Evolutionary conservation across 2,329 filamentous ascomycete species (phyloP), one percentile per base, ranked within the genome.

Genomic region (Botrytis porri): DNA sequence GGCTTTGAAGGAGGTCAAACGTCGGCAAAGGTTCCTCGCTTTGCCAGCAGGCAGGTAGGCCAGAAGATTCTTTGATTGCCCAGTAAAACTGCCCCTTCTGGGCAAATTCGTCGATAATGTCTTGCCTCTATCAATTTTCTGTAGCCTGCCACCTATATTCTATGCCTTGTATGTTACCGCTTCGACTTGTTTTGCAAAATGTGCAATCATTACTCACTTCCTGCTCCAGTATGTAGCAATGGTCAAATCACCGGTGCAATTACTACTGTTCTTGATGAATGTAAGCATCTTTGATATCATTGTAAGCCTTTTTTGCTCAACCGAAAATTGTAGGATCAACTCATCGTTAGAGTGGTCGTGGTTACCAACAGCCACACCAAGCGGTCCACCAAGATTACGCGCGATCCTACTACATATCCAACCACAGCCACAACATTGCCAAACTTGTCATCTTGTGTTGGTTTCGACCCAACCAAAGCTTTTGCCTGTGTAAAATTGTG

Each of bases 331-430:
- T 39, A 37, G 64, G 64, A 66, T 66, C 64, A 57, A 57, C 51
- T 48, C 35, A 18, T 48, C 18, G 14, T 66, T 51, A 45, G 25
- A 29, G 32, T 66, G 43, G 22, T 66, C 32, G 22, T 54, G 37
- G 39, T 39, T 29, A 29, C 37, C 25, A 29, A 43, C 37, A 41
- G 37, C 61, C 61, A 63, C 37, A 20, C 25, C 60, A 29, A 43
- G 7, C 29, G 63, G 32, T 51, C 63, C 32, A 66, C 8, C 32
- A 37, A 51, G 16, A n/a, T 37, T 66, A 66, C 64, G 43, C 43
- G 64, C 64, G 32, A 45, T 66, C 64, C 32, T 51, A n/a, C 64
- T 51, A n/a, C 64, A 66, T 12, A 37, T 20, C 32, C 32, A 66
- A 54, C 32, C 63, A 51, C 43, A 66, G 63, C 63, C 43, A 66